phyloP scores from a whole-genome alignment of 768 basidiomycete species.

The Nevesoporus exiguus region DNA sequence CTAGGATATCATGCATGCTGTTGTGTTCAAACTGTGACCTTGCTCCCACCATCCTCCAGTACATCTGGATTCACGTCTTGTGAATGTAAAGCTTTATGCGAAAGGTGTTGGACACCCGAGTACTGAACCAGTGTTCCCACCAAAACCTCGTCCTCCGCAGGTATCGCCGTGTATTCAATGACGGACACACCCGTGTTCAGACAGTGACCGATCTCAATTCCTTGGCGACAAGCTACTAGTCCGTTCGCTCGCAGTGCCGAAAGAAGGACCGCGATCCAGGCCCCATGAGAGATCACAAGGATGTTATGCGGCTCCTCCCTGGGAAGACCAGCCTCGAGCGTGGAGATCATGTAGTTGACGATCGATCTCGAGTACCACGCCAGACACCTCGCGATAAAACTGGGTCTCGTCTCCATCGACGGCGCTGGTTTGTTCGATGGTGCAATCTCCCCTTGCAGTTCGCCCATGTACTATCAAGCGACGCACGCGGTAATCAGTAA shows the following conservation, averaged over 20 bases:
- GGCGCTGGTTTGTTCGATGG: conserved; percentile 17
- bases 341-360: conserved; percentile 26
- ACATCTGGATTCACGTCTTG: conserved; percentile 55
- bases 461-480: conserved; percentile 53
- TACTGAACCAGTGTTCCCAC: conserved; percentile 47
- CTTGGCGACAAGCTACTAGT: conserved; percentile 35
- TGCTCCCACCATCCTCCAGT: conserved; percentile 9
- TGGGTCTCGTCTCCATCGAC: conserved; percentile 27
- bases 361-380: conserved; percentile 61
- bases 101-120: conserved; percentile 55
- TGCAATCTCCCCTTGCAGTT: conserved; percentile 48
- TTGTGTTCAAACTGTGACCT: not conserved
- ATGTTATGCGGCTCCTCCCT: conserved; percentile 35
- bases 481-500: not conserved
- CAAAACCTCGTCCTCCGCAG: conserved; percentile 7
- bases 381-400: conserved; percentile 47
- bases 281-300: conserved; percentile 67
- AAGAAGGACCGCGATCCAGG: conserved; percentile 54
- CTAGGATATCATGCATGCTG: conserved; percentile 9
- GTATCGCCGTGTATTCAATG: conserved; percentile 47
- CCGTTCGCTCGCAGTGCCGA: conserved; percentile 42
- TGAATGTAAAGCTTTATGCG: conserved; percentile 20
- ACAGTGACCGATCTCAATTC: conserved; percentile 24
- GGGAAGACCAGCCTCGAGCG: conserved; percentile 22
- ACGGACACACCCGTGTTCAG: conserved; percentile 44